These are phyloP conservation scores for Glycine soja DNA, from an alignment of 306 rosid genomes.

Conservation along the genomic window DNA sequence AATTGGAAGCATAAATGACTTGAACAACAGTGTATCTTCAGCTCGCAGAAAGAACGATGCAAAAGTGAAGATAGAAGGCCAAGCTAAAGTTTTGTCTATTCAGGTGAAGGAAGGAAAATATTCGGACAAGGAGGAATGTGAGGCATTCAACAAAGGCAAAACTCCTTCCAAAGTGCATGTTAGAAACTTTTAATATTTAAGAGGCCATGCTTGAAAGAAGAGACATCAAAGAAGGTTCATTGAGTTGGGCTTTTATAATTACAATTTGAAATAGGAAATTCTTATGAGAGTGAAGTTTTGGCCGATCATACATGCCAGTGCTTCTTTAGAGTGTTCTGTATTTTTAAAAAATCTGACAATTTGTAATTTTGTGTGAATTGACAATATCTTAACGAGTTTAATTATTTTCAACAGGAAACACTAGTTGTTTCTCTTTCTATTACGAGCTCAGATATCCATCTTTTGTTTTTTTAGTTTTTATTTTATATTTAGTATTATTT, in stretches of 20 bases:
- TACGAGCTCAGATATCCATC: background rate
- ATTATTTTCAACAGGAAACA: background rate
- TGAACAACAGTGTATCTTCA: constrained; percentile 29
- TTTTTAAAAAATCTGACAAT: background rate
- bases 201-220: constrained; percentile 17
- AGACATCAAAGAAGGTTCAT: background rate
- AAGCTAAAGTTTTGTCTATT: constrained; percentile 38
- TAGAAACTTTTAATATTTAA: constrained; percentile 15
- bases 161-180: constrained; percentile 15
- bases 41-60: constrained; percentile 33
- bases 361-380: constrained; percentile 19
- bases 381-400: background rate
- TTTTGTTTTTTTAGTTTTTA: no score
- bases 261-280: background rate
- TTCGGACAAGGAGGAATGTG: constrained; percentile 5
- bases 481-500: no score
- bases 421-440: background rate
- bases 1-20: constrained; percentile 57
- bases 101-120: background rate
- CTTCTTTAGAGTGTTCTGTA: background rate
- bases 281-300: background rate
- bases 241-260: background rate
- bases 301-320: background rate
- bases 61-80: constrained; percentile 25
- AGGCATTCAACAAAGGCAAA: constrained; percentile 29